Evolutionary conservation across 2,329 filamentous ascomycete species (phyloP).

Genomic region (Arthrobotrys pseudoclavata): DNA sequence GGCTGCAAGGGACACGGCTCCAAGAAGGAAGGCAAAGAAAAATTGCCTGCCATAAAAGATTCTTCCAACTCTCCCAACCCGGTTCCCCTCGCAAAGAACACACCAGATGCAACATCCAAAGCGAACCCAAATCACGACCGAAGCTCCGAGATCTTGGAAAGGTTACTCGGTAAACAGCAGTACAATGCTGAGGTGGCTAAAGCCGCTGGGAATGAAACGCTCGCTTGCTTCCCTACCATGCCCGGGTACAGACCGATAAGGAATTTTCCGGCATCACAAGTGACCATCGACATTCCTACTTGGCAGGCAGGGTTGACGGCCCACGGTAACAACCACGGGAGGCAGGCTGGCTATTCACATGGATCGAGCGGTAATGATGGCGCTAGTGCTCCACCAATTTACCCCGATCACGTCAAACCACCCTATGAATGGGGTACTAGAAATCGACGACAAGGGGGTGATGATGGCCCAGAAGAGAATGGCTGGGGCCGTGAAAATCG

Average conservation of each 20-base stretch:
- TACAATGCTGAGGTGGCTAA: neutral
- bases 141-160: neutral
- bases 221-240: neutral
- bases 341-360: neutral
- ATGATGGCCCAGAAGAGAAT: neutral
- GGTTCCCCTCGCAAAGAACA: neutral
- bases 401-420: conserved; percentile 28
- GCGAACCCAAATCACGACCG: neutral
- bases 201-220: neutral
- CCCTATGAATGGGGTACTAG: conserved; percentile 37
- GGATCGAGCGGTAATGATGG: neutral
- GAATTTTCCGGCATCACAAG: neutral
- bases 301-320: neutral
- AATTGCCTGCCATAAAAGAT: neutral
- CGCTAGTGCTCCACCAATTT: conserved; percentile 5
- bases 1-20: neutral
- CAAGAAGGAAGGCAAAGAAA: neutral
- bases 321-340: conserved; percentile 7
- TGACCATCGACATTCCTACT: neutral
- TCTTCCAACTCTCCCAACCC: neutral
- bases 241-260: neutral
- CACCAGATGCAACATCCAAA: neutral
- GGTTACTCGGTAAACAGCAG: neutral
- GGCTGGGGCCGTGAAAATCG: neutral
- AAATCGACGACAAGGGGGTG: conserved; percentile 8